Percentiles rank a stretch among this genome's conserved stretches.
These are phyloP conservation scores for Angomonas desouzai DNA, from an alignment of 208 protist species.

Conservation along the genomic window DNA sequence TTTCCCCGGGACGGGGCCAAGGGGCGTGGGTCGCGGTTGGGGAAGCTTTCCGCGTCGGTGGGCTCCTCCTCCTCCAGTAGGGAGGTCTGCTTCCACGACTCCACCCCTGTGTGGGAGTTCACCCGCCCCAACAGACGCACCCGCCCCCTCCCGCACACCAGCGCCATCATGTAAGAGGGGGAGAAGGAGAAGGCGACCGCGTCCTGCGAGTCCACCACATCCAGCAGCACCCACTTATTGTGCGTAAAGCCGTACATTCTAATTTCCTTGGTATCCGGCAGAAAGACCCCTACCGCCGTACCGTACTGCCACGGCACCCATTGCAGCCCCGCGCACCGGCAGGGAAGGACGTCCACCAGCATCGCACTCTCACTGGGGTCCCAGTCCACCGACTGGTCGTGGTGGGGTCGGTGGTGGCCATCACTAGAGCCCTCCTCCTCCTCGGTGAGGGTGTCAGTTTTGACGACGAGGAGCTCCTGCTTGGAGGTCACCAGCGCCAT, in stretches of 20 bases:
- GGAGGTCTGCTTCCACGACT: not conserved
- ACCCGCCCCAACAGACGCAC: constrained; percentile 42
- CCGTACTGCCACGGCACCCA: constrained; percentile 88
- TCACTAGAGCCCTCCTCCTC: constrained; percentile 30
- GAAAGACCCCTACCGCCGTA: constrained; percentile 48
- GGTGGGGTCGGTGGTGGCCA: constrained; percentile 28
- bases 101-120: not conserved
- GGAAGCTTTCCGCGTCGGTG: not conserved
- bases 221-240: constrained; percentile 67
- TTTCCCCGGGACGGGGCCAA: not conserved
- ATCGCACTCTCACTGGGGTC: constrained; percentile 43
- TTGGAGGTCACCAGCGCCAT: constrained; percentile 69
- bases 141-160: constrained; percentile 40
- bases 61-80: constrained; percentile 1
- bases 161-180: constrained; percentile 63
- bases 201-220: constrained; percentile 38
- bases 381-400: too few species aligned
- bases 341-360: constrained; percentile 52
- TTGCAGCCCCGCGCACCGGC: constrained; percentile 52
- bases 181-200: constrained; percentile 62
- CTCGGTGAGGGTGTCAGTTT: constrained; percentile 56
- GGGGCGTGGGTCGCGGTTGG: constrained; percentile 11
- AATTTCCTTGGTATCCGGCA: constrained; percentile 52
- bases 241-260: constrained; percentile 80
- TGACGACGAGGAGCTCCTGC: constrained; percentile 69